phyloP scores from a whole-genome alignment of 2,329 filamentous ascomycete genomes.

The Drechslerella coelobrocha region DNA sequence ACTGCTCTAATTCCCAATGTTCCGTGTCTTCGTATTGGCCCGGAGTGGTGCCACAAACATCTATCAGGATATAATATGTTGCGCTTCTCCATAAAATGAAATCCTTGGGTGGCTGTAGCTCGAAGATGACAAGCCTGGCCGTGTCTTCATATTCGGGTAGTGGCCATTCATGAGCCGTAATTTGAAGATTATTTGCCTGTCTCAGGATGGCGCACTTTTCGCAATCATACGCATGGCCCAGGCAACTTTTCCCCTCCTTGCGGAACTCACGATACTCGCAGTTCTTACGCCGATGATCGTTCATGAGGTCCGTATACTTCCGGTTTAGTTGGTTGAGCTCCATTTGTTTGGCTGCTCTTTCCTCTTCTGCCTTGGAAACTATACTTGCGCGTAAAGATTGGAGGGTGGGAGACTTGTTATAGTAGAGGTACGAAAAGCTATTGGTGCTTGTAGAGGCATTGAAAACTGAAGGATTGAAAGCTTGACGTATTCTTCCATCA shows the following conservation, averaged over 20 bases:
- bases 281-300: not conserved
- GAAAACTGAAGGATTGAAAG: constrained; percentile 60
- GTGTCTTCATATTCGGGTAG: constrained; percentile 58
- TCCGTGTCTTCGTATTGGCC: too few relatives aligned
- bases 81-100: constrained; percentile 50
- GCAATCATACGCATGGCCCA: constrained; percentile 9
- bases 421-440: constrained; percentile 64
- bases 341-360: constrained; percentile 55
- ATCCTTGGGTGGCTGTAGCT: constrained; percentile 45
- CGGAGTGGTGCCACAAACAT: too few relatives aligned
- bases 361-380: constrained; percentile 8
- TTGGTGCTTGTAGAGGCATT: constrained; percentile 56
- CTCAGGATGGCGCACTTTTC: constrained; percentile 57
- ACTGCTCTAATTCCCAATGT: too few relatives aligned
- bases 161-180: constrained; percentile 66
- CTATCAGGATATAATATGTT: constrained; percentile 51
- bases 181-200: constrained; percentile 59
- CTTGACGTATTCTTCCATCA: too few relatives aligned
- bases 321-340: constrained; percentile 57
- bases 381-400: constrained; percentile 54
- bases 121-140: constrained; percentile 39
- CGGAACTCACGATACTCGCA: not conserved
- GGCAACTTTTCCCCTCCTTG: not conserved
- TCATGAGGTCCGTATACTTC: constrained; percentile 56
- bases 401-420: constrained; percentile 59